These are phyloP conservation scores for Viola odorata DNA, from an alignment of 345 rosid genomes.

Conservation along the genomic window DNA sequence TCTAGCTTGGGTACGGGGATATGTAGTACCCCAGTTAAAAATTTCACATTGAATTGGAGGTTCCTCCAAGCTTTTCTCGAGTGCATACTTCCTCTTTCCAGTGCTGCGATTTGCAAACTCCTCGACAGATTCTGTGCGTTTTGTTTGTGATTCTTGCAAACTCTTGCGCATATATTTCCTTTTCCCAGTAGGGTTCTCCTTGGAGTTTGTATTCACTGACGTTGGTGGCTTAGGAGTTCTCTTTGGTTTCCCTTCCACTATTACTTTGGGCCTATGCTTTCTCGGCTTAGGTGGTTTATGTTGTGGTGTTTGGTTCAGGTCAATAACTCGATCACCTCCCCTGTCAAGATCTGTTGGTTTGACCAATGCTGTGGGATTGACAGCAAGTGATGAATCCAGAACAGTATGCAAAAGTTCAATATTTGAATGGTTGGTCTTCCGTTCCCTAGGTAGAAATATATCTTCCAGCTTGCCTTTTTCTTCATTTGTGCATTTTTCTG, in stretches of 20 bases:
- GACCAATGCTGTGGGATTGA: conserved; percentile 25
- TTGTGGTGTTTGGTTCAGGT: conserved; percentile 72
- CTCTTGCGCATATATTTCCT: conserved; percentile 38
- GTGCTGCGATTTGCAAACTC: conserved; percentile 8
- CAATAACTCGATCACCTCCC: conserved; percentile 37
- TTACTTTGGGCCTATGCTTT: conserved; percentile 84
- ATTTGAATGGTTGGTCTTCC: conserved; percentile 22
- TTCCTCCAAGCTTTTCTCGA: conserved; percentile 36
- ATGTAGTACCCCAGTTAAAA: not conserved
- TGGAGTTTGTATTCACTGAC: conserved; percentile 23
- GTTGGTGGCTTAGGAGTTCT: conserved; percentile 40
- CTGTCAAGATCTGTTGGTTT: conserved; percentile 27
- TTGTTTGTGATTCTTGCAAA: conserved; percentile 35
- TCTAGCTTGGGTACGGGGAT: not conserved
- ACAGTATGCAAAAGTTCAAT: conserved; percentile 29
- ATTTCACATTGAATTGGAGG: conserved; percentile 29
- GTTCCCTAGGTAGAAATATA: conserved; percentile 17
- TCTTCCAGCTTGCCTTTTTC: conserved; percentile 25
- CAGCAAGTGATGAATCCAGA: conserved; percentile 38
- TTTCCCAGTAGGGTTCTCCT: conserved; percentile 30
- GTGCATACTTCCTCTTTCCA: conserved; percentile 28
- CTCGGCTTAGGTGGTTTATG: conserved; percentile 54
- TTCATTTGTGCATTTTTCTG: conserved; percentile 16
- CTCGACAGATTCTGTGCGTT: conserved; percentile 22
- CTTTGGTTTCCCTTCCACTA: conserved; percentile 52